Evolutionary conservation across 2,329 filamentous ascomycete genomes (phyloP).

Genomic region (Colletotrichum sidae): DNA sequence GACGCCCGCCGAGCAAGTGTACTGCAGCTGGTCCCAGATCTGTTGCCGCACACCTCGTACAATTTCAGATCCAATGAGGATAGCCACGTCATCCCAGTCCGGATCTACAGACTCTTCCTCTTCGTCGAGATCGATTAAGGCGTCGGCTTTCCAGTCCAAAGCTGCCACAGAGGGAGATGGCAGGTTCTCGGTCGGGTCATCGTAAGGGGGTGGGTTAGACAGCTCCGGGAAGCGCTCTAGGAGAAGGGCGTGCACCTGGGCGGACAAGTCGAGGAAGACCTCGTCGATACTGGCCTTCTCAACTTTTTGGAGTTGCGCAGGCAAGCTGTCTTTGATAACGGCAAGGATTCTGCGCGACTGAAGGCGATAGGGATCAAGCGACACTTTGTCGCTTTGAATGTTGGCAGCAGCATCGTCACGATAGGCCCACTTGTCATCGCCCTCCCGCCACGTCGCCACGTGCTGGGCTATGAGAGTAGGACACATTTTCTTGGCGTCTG

Average conservation of each 20-base stretch:
- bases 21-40: slow-evolving; percentile 78
- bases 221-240: slow-evolving; percentile 83
- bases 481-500: slow-evolving; percentile 88
- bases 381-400: slow-evolving; percentile 92
- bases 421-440: slow-evolving; percentile 92
- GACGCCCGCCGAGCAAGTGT: slow-evolving; percentile 92
- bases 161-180: slow-evolving; percentile 77
- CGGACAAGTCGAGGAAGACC: slow-evolving; percentile 92
- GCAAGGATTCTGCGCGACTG: slow-evolving; percentile 86
- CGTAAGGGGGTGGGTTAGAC: slow-evolving; percentile 73
- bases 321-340: slow-evolving; percentile 79
- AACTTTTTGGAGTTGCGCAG: slow-evolving; percentile 74
- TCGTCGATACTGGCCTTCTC: slow-evolving; percentile 98
- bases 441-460: slow-evolving; percentile 94
- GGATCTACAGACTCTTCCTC: slow-evolving; percentile 83
- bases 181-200: slow-evolving; percentile 77
- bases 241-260: slow-evolving; percentile 81
- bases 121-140: slow-evolving; percentile 81
- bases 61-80: slow-evolving; percentile 89
- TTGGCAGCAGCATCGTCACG: slow-evolving; percentile 82
- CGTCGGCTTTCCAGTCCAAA: slow-evolving; percentile 86
- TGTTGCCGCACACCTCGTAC: slow-evolving; percentile 78
- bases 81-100: slow-evolving; percentile 95
- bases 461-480: slow-evolving; percentile 88
- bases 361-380: slow-evolving; percentile 88